Evolutionary conservation across 108 stramenopile genomes (phyloP).

Genomic region (Pseudonitzschia delicatissima): DNA sequence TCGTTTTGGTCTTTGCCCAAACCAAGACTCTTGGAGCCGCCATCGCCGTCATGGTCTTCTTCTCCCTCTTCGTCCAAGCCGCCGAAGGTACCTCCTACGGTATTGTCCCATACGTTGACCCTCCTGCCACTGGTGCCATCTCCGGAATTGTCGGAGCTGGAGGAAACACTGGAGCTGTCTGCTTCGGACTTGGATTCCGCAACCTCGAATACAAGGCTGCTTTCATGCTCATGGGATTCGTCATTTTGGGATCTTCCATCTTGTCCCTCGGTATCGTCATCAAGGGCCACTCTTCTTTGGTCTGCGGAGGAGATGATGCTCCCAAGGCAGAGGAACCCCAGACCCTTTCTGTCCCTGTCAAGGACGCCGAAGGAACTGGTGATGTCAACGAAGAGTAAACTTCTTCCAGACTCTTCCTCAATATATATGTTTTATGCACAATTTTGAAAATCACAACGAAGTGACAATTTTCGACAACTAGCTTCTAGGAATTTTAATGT

Average conservation of each 20-base stretch:
- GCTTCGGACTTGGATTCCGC: slow-evolving; percentile 55
- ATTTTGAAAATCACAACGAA: not conserved
- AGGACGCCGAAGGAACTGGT: not conserved
- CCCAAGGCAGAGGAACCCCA: not conserved
- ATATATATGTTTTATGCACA: not conserved
- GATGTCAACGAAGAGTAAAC: slow-evolving; percentile 11
- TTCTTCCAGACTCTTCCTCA: not conserved
- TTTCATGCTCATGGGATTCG: slow-evolving; percentile 47
- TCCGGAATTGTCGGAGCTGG: slow-evolving; percentile 82
- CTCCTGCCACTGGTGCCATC: slow-evolving; percentile 71
- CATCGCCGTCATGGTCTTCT: slow-evolving; percentile 65
- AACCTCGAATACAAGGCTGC: slow-evolving; percentile 37
- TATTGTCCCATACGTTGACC: slow-evolving; percentile 85
- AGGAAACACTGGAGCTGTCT: slow-evolving; percentile 57
- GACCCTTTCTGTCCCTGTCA: slow-evolving; percentile 1
- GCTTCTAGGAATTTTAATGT: not conserved
- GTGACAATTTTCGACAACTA: not conserved
- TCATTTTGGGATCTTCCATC: slow-evolving; percentile 44
- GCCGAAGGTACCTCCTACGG: slow-evolving; percentile 75
- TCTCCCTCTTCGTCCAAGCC: slow-evolving; percentile 75
- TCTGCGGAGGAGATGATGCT: slow-evolving; percentile 19
- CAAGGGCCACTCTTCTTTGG: slow-evolving; percentile 48
- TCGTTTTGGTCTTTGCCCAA: slow-evolving; percentile 67
- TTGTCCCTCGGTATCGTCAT: slow-evolving; percentile 42
- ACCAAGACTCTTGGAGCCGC: slow-evolving; percentile 40